Conservation (phyloP, 2,329 filamentous ascomycete species). For the Ascosphaera apis region DNA sequence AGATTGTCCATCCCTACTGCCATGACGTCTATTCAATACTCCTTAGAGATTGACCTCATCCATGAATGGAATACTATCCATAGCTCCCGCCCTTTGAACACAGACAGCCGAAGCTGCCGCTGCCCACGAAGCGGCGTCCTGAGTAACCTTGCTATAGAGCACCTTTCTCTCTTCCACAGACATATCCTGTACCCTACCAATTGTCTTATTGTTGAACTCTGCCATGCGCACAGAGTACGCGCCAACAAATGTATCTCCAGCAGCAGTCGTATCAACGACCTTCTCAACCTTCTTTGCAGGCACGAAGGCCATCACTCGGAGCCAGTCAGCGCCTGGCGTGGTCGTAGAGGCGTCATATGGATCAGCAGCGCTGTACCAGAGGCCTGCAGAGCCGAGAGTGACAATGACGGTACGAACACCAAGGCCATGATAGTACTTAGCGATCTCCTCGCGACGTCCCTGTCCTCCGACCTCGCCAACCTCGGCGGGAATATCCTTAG, state of each 20-base stretch:
- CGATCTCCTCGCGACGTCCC: constrained; percentile 31
- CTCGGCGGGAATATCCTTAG: constrained; percentile 15
- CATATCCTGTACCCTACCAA: constrained; percentile 24
- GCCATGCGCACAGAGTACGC: constrained; percentile 59
- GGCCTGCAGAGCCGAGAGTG: constrained; percentile 64
- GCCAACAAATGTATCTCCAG: constrained; percentile 85
- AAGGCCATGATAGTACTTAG: constrained; percentile 36
- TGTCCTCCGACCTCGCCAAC: constrained; percentile 16
- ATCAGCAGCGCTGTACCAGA: constrained; percentile 36
- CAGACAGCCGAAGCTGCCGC: constrained; percentile 21
- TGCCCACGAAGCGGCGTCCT: constrained; percentile 21
- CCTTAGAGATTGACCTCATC: constrained; percentile 18
- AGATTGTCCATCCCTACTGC: too few species aligned
- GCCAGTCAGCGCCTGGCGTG: constrained; percentile 6
- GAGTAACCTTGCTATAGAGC: constrained; percentile 22
- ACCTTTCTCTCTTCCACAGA: constrained; percentile 13
- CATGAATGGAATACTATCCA: constrained; percentile 26
- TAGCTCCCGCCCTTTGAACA: constrained; percentile 23
- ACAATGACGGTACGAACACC: constrained; percentile 61
- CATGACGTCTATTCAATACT: background rate
- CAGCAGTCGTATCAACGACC: constrained; percentile 83
- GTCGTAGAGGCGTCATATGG: constrained; percentile 20
- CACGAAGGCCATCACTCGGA: constrained; percentile 20
- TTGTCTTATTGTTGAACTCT: constrained; percentile 19
- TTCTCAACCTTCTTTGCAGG: constrained; percentile 41